Conservation (phyloP, 1,284 basidiomycete species). For the Sporisorium iseilematis-ciliati region DNA sequence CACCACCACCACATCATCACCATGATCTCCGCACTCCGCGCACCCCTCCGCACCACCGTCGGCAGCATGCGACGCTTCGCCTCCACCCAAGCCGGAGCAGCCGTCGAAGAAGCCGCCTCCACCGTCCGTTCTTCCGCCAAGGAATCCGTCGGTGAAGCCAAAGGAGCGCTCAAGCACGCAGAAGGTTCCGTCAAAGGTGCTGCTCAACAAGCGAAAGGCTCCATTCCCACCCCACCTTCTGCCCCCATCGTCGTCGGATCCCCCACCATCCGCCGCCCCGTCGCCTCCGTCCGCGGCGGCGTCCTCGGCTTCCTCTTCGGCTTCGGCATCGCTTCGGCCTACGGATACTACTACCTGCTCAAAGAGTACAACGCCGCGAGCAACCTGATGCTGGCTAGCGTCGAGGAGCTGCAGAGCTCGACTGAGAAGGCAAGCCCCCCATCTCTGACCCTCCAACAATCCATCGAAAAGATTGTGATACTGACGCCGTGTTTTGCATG, state of each 20-base stretch:
- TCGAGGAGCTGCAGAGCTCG: constrained; percentile 85
- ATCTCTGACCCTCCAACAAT: no score
- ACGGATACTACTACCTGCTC: constrained; percentile 86
- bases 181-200: constrained; percentile 25
- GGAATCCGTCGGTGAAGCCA: constrained; percentile 25
- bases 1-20: neutral
- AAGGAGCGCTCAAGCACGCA: constrained; percentile 27
- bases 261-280: constrained; percentile 43
- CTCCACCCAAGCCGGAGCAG: constrained; percentile 21
- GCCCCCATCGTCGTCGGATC: constrained; percentile 37
- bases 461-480: no score
- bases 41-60: constrained; percentile 6
- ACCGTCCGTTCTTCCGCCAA: constrained; percentile 23
- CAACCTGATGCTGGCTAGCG: constrained; percentile 83
- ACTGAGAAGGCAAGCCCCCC: constrained; percentile 78
- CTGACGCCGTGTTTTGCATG: no score
- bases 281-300: constrained; percentile 46
- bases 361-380: constrained; percentile 91
- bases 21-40: constrained; percentile 30
- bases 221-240: constrained; percentile 27
- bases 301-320: constrained; percentile 88
- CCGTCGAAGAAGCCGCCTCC: constrained; percentile 26
- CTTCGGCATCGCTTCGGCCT: constrained; percentile 81
- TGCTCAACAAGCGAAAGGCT: constrained; percentile 24
- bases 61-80: constrained; percentile 13